Evolutionary conservation across 2,329 filamentous ascomycete genomes (phyloP).

Genomic region (Stagonosporopsis tanaceti): DNA sequence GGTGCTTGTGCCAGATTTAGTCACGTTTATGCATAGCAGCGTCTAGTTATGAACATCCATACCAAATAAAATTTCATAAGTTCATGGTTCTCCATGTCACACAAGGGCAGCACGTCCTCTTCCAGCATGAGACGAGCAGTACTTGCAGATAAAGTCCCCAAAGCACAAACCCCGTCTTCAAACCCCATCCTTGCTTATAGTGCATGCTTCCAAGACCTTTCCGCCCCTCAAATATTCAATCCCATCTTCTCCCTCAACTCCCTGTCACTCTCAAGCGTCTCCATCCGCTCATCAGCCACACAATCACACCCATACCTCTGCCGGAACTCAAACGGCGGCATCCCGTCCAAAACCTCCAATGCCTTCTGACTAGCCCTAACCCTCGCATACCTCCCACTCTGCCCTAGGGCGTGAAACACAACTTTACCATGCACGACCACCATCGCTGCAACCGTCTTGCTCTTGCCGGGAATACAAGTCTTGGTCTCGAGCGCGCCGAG

Average conservation of each 20-base stretch:
- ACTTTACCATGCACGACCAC: slow-evolving; percentile 78
- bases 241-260: slow-evolving; percentile 32
- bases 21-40: not conserved
- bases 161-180: not conserved
- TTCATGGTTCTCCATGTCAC: not conserved
- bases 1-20: not conserved
- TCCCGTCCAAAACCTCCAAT: slow-evolving; percentile 58
- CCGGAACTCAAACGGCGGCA: slow-evolving; percentile 67
- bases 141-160: not conserved
- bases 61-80: not conserved
- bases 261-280: slow-evolving; percentile 6
- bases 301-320: slow-evolving; percentile 71
- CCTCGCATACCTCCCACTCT: slow-evolving; percentile 77
- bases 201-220: not conserved
- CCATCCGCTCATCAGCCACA: slow-evolving; percentile 23
- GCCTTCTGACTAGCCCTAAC: slow-evolving; percentile 69
- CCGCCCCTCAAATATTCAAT: slow-evolving; percentile 21
- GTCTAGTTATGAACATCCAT: not conserved
- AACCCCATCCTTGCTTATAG: not conserved
- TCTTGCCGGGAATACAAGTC: slow-evolving; percentile 56
- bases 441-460: slow-evolving; percentile 67
- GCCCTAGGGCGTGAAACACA: slow-evolving; percentile 67
- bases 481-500: slow-evolving; percentile 45
- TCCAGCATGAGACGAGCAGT: too few species aligned
- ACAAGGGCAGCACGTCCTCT: not conserved